Evolutionary conservation across 2,329 filamentous ascomycete genomes (phyloP).

Genomic region (Ophioceras dolichostomum): DNA sequence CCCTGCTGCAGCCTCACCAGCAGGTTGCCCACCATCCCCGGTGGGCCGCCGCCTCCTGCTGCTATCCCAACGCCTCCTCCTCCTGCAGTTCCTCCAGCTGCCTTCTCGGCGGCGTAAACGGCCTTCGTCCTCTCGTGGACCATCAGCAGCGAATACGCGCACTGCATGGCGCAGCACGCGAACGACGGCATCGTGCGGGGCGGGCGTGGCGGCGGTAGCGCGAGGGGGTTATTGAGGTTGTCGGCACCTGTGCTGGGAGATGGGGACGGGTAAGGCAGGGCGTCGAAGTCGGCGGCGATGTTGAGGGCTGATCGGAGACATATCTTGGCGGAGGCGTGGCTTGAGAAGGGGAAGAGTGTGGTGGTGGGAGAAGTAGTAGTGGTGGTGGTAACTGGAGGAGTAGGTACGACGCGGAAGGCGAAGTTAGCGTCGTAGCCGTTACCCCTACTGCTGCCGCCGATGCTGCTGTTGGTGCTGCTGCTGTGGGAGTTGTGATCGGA

Average conservation of each 20-base stretch:
- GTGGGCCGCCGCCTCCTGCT: constrained; percentile 1
- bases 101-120: constrained; percentile 17
- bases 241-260: constrained; percentile 7
- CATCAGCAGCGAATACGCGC: constrained; percentile 29
- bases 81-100: constrained; percentile 11
- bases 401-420: too few species aligned
- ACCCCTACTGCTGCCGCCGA: neutral
- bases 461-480: too few species aligned
- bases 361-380: constrained; percentile 4
- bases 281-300: constrained; percentile 31
- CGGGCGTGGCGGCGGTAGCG: constrained; percentile 21
- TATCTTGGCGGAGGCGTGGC: constrained; percentile 32
- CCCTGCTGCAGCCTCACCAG: constrained; percentile 26
- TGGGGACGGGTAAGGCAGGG: constrained; percentile 31
- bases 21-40: constrained; percentile 16
- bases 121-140: constrained; percentile 27
- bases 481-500: neutral
- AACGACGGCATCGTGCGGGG: constrained; percentile 33
- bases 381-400: neutral
- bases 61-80: neutral
- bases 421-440: too few species aligned
- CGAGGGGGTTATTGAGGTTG: constrained; percentile 8
- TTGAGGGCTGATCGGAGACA: constrained; percentile 34
- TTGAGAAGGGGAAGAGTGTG: constrained; percentile 24
- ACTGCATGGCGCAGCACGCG: constrained; percentile 33